Conservation (phyloP, 768 basidiomycete species). For the Termitomyces heimii region DNA sequence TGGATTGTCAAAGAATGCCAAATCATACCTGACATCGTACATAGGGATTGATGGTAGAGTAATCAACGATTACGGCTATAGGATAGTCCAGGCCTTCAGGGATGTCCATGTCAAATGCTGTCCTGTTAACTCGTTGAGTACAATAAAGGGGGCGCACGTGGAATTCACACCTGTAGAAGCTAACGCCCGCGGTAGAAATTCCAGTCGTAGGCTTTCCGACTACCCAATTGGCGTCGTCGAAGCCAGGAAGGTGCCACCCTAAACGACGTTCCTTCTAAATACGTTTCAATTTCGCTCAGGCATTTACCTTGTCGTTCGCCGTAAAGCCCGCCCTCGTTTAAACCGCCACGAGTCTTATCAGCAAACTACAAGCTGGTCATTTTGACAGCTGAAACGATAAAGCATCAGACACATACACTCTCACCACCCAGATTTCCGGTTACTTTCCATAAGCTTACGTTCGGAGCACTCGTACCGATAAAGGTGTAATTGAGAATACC, state of each 20-base stretch:
- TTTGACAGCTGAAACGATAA: not conserved
- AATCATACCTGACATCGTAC: conserved; percentile 34
- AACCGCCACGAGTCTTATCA: conserved; percentile 45
- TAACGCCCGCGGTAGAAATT: conserved; percentile 36
- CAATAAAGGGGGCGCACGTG: not conserved
- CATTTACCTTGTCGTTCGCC: conserved; percentile 43
- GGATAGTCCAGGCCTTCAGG: conserved; percentile 44
- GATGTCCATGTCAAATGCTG: conserved; percentile 37
- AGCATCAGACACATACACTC: conserved; percentile 20
- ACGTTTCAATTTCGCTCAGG: not conserved
- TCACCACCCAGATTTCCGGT: conserved; percentile 46
- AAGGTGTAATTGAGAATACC: conserved; percentile 44
- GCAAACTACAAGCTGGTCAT: conserved; percentile 25
- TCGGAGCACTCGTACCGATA: conserved; percentile 30
- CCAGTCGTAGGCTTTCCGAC: conserved; percentile 34
- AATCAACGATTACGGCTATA: conserved; percentile 36
- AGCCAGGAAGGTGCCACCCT: conserved; percentile 57
- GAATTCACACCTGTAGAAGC: conserved; percentile 35
- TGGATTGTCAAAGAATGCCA: too few relatives aligned
- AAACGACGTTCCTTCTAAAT: not conserved
- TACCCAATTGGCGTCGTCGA: conserved; percentile 42
- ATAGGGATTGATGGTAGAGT: conserved; percentile 35
- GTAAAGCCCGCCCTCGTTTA: conserved; percentile 56
- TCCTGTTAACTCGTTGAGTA: conserved; percentile 17
- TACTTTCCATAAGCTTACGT: conserved; percentile 42